Evolutionary conservation across 2,329 filamentous ascomycete species (phyloP).

Genomic region (Dothideomycetes sp.): DNA sequence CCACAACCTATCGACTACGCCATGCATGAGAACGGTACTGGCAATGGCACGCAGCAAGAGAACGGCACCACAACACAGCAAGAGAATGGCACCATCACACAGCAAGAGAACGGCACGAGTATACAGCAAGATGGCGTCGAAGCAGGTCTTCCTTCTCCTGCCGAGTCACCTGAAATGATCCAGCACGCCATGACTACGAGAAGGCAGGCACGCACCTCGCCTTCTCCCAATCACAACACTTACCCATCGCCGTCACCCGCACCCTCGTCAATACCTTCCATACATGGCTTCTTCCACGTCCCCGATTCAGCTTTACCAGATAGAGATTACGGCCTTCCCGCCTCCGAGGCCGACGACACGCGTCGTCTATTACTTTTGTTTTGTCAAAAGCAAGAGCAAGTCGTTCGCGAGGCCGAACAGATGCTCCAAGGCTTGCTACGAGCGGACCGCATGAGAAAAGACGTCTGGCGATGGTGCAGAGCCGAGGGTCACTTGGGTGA

Average conservation of each 20-base stretch:
- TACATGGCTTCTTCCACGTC: slow-evolving; percentile 67
- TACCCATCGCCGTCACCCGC: slow-evolving; percentile 32
- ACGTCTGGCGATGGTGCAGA: slow-evolving; percentile 66
- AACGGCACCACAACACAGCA: slow-evolving; percentile 4
- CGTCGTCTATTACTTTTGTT: slow-evolving; percentile 65
- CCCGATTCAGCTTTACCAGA: slow-evolving; percentile 55
- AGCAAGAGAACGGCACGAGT: slow-evolving; percentile 1
- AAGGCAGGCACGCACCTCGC: slow-evolving; percentile 40
- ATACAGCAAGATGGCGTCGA: background rate
- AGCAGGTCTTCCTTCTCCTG: slow-evolving; percentile 5
- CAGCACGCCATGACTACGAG: slow-evolving; percentile 48
- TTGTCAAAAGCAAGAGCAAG: slow-evolving; percentile 78
- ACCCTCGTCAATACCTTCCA: slow-evolving; percentile 43
- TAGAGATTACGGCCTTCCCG: slow-evolving; percentile 61
- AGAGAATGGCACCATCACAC: slow-evolving; percentile 1
- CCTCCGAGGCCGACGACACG: slow-evolving; percentile 67
- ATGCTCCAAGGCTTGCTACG: slow-evolving; percentile 63
- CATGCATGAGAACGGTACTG: slow-evolving; percentile 14
- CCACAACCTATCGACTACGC: slow-evolving; percentile 3
- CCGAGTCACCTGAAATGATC: slow-evolving; percentile 6
- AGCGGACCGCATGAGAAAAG: slow-evolving; percentile 61
- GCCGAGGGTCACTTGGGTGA: slow-evolving; percentile 68
- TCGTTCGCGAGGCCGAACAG: slow-evolving; percentile 59
- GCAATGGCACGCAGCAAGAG: background rate
- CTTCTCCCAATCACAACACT: slow-evolving; percentile 22